Evolutionary conservation across 2,329 filamentous ascomycete species (phyloP), one percentile per base, ranked within the genome.

Genomic region (Colletotrichum sansevieriae): DNA sequence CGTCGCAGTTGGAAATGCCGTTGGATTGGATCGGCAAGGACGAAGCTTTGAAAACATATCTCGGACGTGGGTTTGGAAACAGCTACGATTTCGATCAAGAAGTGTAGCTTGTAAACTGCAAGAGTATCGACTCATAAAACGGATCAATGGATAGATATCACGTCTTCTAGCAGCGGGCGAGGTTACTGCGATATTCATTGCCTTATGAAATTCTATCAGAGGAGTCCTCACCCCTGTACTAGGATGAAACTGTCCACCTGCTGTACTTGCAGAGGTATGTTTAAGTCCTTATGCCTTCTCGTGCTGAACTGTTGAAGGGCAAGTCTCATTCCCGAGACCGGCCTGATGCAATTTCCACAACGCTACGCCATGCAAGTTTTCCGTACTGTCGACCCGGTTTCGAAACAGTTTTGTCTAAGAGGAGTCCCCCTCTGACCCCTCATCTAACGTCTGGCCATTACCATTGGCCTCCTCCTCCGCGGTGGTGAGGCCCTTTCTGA

Each of bases 401-500:
- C 49, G 49, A 35, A 54, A 37, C 33, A 13, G 56, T 18, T 18
- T 64, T 33, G 25, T 66, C 49, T 69, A 69, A 35, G 56, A 25
- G 25, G 62, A 69, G 25, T 60, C 63, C 13, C 49, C 43, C 25
- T 69, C 66, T 25, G 62, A 66, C 5, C 55, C 56, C 35, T 67
- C 64, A n/a, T 69, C 62, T 18, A 65, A 12, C n/a, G 75, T 72
- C 18, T 72, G 60, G 47, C 73, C 73, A 60, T 61, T 29, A n/a
- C n/a, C 29, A 29, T 29, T 29, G 29, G 29, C 29, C 29, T 29
- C 49, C 54, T 63, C 69, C 20, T 77, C 70, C n/a, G 75, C 76
- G 39, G 76, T 81, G 1, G 93, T 96, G 70, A 99, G 85, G 1
- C 94, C 95, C 80, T 97, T 94, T 54, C 95, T 90, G 73, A 99